A percentile compares a stretch with the other conserved stretches of the same genome.
phyloP scores from a whole-genome alignment of 768 basidiomycete species.

The Podaxis rugospora region DNA sequence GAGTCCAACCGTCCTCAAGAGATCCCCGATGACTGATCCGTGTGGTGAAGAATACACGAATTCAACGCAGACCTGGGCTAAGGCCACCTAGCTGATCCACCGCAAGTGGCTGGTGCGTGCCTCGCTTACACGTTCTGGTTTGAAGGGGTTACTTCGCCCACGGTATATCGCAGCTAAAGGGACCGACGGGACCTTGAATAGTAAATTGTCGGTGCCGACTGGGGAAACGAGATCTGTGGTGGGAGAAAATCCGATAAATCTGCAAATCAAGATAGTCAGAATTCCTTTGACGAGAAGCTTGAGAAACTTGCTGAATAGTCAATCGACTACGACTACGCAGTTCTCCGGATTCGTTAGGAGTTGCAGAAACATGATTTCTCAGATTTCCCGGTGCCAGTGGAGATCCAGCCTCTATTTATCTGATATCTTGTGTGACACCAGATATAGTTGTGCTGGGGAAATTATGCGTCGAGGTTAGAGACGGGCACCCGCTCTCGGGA shows the following conservation, averaged over 20 bases:
- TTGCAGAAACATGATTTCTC: background rate
- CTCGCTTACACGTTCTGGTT: background rate
- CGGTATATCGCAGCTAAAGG: background rate
- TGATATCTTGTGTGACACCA: background rate
- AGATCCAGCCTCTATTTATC: background rate
- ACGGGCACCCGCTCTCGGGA: conserved; percentile 2
- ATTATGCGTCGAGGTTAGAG: background rate
- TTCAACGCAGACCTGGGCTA: background rate
- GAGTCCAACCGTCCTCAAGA: background rate
- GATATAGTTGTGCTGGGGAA: background rate
- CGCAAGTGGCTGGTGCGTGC: background rate
- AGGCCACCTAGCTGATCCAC: background rate
- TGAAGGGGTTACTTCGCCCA: background rate
- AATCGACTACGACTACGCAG: background rate
- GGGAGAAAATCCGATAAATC: background rate
- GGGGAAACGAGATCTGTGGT: background rate
- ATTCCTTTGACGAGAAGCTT: background rate
- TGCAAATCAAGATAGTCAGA: background rate
- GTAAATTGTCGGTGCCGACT: conserved; percentile 3
- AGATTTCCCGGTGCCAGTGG: background rate
- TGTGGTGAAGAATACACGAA: background rate
- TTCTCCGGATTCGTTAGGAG: conserved; percentile 1
- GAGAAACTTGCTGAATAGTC: background rate
- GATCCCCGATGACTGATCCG: background rate
- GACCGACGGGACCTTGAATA: background rate